Evolutionary conservation across 768 basidiomycete species (phyloP), one percentile per base, ranked within the genome.

Genomic region (Rhizopogon rudus): DNA sequence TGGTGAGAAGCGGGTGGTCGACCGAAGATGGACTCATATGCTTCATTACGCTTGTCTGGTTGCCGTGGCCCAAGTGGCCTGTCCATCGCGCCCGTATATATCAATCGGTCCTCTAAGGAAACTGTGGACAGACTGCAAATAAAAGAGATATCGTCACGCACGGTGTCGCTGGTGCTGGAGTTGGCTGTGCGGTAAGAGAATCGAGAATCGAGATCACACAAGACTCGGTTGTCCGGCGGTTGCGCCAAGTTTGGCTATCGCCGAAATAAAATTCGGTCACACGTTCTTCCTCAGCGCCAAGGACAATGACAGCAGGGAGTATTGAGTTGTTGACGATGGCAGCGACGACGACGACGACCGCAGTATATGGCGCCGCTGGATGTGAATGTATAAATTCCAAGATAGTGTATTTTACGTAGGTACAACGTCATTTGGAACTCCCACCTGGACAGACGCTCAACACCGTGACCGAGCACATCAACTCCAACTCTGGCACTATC

Each of bases 1-100:
- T 84, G 85, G 68, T 83, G 83, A 33, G 74, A 60, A 44, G 77
- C 72, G 50, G 82, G 81, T 51, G 89, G 87, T 25, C 91, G 81
- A 25, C 90, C 90, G 71, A 93, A 93, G 73, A 93, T 92, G 65
- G 86, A 82, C 70, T 92, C 88, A 75, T 91, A 93, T 44, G 91
- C 91, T 53, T 84, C 81, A 70, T 82, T 75, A 52, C 91, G 86
- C 67, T 91, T 90, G 73, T 90, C 87, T 44, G 77, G 77, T 25
- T 73, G 71, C 52, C 78, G 70, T 72, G 87, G 86, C 50, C 87
- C 88, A 62, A 81, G 67, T 57, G 79, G 80, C 60, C 76, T 73
- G 61, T 81, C 79, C 79, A 80, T 80, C 55, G 43, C 25, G 14
- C 20, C 48, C 35, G 33, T 49, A 35, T 22, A 33, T 49, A 20